Conservation (phyloP, 1,139 yeast genomes). For the Yamadazyma diddensiae region DNA sequence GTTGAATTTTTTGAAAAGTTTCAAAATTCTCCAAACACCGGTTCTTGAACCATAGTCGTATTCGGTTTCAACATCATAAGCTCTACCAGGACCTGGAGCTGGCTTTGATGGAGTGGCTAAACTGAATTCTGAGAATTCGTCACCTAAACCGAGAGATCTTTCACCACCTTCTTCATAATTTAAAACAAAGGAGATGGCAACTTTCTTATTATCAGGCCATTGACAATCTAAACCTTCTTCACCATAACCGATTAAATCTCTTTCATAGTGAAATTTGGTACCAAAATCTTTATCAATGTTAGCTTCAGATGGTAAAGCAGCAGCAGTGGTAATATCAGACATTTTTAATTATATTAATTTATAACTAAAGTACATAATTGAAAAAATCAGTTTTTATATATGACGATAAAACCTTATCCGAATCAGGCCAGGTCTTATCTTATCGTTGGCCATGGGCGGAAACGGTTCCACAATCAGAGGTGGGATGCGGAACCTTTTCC, state of each 20-base stretch:
- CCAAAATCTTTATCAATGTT: conserved; percentile 10
- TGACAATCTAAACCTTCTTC: conserved; percentile 26
- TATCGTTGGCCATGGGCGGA: no score
- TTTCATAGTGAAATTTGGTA: conserved; percentile 14
- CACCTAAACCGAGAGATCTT: conserved; percentile 29
- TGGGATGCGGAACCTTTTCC: no score
- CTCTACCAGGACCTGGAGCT: conserved; percentile 16
- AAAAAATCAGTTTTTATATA: no score
- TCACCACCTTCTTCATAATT: conserved; percentile 39
- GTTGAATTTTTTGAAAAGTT: conserved; percentile 24
- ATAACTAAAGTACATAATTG: no score
- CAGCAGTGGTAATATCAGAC: no score
- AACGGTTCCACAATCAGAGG: no score
- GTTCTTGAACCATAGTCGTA: conserved; percentile 30
- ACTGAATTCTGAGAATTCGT: conserved; percentile 24
- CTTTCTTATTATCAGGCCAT: conserved; percentile 31
- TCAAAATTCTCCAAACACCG: conserved; percentile 33
- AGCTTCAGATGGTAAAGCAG: conserved; percentile 10
- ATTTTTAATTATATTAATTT: no score
- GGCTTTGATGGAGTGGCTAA: conserved; percentile 19
- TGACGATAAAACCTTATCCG: no score
- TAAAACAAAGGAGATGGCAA: conserved; percentile 31
- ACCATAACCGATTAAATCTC: conserved; percentile 34
- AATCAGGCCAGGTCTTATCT: no score
- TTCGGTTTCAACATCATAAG: conserved; percentile 23